These are phyloP conservation scores for Hygrophorus russula DNA, from an alignment of 768 basidiomycete genomes.

Conservation along the genomic window DNA sequence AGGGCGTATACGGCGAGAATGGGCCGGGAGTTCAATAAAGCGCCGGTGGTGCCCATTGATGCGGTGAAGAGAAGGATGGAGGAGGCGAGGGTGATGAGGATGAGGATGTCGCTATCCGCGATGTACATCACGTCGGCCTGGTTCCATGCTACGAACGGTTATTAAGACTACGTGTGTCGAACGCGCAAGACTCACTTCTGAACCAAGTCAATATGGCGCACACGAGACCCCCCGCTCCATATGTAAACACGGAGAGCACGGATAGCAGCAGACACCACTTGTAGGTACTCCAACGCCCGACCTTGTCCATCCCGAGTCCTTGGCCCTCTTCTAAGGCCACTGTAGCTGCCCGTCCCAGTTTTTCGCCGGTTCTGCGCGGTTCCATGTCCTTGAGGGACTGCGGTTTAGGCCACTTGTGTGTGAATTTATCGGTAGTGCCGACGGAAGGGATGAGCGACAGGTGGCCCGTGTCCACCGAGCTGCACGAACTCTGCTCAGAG, in stretches of 20 bases:
- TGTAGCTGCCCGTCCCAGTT: background rate
- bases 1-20: conserved; percentile 57
- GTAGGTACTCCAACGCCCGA: conserved; percentile 45
- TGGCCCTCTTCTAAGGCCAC: conserved; percentile 21
- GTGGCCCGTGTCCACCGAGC: conserved; percentile 18
- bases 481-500: conserved; percentile 4
- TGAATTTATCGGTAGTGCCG: conserved; percentile 31
- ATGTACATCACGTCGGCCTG: conserved; percentile 53
- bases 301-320: conserved; percentile 25
- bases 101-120: conserved; percentile 43
- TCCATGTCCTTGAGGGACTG: conserved; percentile 12
- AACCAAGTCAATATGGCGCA: conserved; percentile 52
- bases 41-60: conserved; percentile 47
- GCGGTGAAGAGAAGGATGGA: conserved; percentile 45
- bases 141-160: conserved; percentile 34
- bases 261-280: conserved; percentile 55
- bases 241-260: conserved; percentile 39
- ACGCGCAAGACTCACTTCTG: conserved; percentile 26
- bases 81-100: conserved; percentile 47
- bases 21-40: conserved; percentile 55
- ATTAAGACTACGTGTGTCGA: background rate
- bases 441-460: conserved; percentile 18
- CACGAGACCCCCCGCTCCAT: conserved; percentile 38
- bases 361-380: background rate
- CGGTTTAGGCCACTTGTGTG: conserved; percentile 41